Evolutionary conservation across 208 protist genomes (phyloP).

Genomic region (Acanthamoeba royreba): DNA sequence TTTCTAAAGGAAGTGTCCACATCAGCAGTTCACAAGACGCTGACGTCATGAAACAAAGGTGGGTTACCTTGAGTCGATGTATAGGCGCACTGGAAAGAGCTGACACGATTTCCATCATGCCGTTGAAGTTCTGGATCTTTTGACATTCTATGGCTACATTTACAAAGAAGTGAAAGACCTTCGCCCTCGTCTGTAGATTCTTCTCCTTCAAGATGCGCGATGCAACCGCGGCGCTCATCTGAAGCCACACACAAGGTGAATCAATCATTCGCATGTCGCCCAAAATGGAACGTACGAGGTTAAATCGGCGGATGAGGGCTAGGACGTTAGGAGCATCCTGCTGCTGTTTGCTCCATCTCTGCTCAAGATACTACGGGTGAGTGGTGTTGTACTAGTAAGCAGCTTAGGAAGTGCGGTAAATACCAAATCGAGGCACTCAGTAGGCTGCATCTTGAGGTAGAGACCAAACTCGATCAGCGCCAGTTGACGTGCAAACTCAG

Average conservation of each 20-base stretch:
- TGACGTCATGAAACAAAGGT: background rate
- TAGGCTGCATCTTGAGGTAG: slow-evolving; percentile 34
- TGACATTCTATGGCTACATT: slow-evolving; percentile 35
- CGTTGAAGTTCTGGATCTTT: slow-evolving; percentile 41
- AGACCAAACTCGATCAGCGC: background rate
- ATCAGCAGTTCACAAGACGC: background rate
- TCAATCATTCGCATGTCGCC: background rate
- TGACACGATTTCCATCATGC: slow-evolving; percentile 47
- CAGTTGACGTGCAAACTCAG: slow-evolving; percentile 35
- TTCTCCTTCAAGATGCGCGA: background rate
- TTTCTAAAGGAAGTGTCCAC: background rate
- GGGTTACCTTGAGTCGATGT: background rate
- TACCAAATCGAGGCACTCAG: slow-evolving; percentile 28
- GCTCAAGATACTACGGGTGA: background rate
- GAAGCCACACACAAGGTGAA: background rate
- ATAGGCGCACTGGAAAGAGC: background rate
- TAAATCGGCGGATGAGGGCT: background rate
- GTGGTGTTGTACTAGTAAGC: background rate
- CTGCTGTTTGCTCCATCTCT: slow-evolving; percentile 30
- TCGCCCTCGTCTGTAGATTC: background rate
- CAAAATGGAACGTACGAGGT: slow-evolving; percentile 6
- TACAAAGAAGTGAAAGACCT: slow-evolving; percentile 33
- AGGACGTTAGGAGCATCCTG: background rate
- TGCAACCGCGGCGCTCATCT: slow-evolving; percentile 29
- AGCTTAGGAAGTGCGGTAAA: background rate